Percentiles rank a stretch among this genome's conserved stretches.
Conservation (phyloP, 768 basidiomycete genomes). For the Porphyrellus cyaneotinctus region DNA sequence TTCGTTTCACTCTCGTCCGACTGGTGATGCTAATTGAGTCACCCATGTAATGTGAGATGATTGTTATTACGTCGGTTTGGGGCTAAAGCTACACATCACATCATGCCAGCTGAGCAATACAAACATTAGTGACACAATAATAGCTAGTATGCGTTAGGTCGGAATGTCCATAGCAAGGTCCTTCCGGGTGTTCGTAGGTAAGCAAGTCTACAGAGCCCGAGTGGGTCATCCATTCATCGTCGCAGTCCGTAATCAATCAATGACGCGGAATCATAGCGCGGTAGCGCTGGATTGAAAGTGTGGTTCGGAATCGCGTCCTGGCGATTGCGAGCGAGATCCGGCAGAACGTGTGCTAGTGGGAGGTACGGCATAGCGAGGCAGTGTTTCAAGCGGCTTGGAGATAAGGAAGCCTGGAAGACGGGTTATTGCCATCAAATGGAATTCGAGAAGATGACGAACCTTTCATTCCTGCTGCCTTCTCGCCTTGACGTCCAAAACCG, state of each 20-base stretch:
- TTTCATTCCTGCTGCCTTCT: slow-evolving; percentile 63
- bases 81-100: slow-evolving; percentile 26
- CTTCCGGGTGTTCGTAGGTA: slow-evolving; percentile 8
- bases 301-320: slow-evolving; percentile 12
- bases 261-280: slow-evolving; percentile 22
- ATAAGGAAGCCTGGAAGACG: slow-evolving; percentile 45
- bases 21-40: background rate
- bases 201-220: slow-evolving; percentile 12
- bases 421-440: slow-evolving; percentile 2
- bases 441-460: slow-evolving; percentile 34
- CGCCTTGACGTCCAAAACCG: slow-evolving; percentile 79
- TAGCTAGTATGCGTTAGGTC: slow-evolving; percentile 3
- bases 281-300: slow-evolving; percentile 28
- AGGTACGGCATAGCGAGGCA: slow-evolving; percentile 54
- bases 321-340: slow-evolving; percentile 23
- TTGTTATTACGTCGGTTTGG: slow-evolving; percentile 1
- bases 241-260: slow-evolving; percentile 16
- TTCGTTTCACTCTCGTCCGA: background rate
- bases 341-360: slow-evolving; percentile 26
- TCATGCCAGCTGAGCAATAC: slow-evolving; percentile 23
- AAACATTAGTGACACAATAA: slow-evolving; percentile 9
- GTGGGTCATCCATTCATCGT: slow-evolving; percentile 17
- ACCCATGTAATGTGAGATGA: background rate
- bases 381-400: slow-evolving; percentile 56
- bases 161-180: slow-evolving; percentile 17